phyloP scores from a whole-genome alignment of 2,329 filamentous ascomycete species.

The Fusarium aywerte region DNA sequence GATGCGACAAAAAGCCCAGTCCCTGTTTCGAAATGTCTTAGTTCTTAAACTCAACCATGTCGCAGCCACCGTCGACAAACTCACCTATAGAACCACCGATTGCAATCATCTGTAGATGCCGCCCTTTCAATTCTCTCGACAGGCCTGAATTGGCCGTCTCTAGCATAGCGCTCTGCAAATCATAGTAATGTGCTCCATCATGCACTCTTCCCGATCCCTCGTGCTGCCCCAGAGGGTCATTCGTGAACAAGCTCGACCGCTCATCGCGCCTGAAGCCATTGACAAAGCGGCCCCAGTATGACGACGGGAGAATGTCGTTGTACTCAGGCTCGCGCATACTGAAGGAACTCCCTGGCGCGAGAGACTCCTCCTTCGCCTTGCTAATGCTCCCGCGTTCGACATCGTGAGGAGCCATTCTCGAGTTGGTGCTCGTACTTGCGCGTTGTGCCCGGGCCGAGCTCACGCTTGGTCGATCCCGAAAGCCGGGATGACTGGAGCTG shows the following conservation, averaged over 20 bases:
- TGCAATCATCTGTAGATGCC: constrained; percentile 97
- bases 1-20: constrained; percentile 90
- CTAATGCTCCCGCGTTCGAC: constrained; percentile 67
- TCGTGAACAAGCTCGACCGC: constrained; percentile 59
- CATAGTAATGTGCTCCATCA: constrained; percentile 62
- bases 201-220: constrained; percentile 47
- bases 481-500: constrained; percentile 34
- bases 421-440: constrained; percentile 41
- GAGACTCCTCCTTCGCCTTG: constrained; percentile 67
- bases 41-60: constrained; percentile 8
- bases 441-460: constrained; percentile 42
- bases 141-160: constrained; percentile 82
- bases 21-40: constrained; percentile 56
- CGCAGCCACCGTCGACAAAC: constrained; percentile 27
- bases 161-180: constrained; percentile 68
- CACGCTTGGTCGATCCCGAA: constrained; percentile 35
- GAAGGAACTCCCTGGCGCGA: constrained; percentile 61
- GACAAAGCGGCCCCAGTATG: constrained; percentile 58
- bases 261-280: constrained; percentile 74
- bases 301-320: constrained; percentile 51
- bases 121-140: constrained; percentile 79
- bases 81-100: constrained; percentile 89
- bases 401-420: constrained; percentile 55
- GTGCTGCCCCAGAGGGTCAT: constrained; percentile 54
- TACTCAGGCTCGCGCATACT: constrained; percentile 64